Percentiles rank a stretch among this genome's conserved stretches.
These are phyloP conservation scores for Diaporthe citri DNA, from an alignment of 2,329 filamentous ascomycete species.

Conservation along the genomic window DNA sequence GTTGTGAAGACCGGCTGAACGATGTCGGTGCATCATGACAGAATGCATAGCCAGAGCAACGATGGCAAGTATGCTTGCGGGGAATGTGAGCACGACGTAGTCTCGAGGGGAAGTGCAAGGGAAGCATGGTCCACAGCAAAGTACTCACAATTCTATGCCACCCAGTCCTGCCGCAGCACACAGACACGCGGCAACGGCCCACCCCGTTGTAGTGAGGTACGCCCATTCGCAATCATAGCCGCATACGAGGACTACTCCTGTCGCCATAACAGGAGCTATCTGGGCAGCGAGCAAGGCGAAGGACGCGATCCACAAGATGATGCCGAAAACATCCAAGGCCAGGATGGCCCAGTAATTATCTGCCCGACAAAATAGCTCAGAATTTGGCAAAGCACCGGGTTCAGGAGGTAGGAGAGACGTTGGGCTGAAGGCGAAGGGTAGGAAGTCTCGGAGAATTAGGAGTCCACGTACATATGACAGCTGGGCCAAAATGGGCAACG, in stretches of 20 bases:
- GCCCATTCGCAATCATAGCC: slow-evolving; percentile 45
- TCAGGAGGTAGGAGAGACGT: not conserved
- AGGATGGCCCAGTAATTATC: slow-evolving; percentile 67
- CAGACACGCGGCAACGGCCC: slow-evolving; percentile 45
- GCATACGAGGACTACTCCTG: slow-evolving; percentile 41
- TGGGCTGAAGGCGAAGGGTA: accelerated
- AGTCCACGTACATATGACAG: not conserved
- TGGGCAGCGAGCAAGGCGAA: slow-evolving; percentile 57
- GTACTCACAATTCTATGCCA: slow-evolving; percentile 58
- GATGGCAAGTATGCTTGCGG: slow-evolving; percentile 56
- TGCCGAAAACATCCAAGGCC: slow-evolving; percentile 62
- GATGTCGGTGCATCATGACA: slow-evolving; percentile 58
- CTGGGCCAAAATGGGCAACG: slow-evolving; percentile 53
- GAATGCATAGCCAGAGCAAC: slow-evolving; percentile 56
- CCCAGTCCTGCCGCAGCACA: slow-evolving; percentile 56
- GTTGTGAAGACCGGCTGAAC: slow-evolving; percentile 56
- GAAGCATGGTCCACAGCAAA: not conserved
- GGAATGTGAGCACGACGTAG: not conserved
- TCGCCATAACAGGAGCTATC: slow-evolving; percentile 46
- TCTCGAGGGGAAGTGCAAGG: not conserved
- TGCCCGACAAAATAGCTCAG: slow-evolving; percentile 48
- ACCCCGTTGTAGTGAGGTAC: slow-evolving; percentile 37
- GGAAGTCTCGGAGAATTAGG: slow-evolving; percentile 44
- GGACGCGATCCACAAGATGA: slow-evolving; percentile 65
- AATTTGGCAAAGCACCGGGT: not conserved